Evolutionary conservation across 495 filamentous ascomycete genomes (phyloP), one percentile per base, ranked within the genome.

Genomic region (Lichina pygmaea): DNA sequence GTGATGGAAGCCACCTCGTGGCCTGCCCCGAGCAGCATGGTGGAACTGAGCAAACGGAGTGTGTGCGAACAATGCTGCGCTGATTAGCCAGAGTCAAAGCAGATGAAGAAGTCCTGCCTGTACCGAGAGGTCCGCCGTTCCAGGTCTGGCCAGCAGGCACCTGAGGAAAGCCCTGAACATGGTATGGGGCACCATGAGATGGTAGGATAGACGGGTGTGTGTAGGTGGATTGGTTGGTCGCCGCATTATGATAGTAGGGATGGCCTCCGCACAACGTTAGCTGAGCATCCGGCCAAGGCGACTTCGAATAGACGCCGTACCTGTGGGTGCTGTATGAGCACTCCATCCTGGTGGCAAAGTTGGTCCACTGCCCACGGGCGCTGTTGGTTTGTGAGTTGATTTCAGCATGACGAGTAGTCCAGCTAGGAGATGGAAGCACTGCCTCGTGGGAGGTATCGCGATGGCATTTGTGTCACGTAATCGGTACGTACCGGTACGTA

Each of bases 301-400:
- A 4, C 24, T 24, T 24, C 4, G 4, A 4, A 24, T 24, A 2
- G 2, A 24, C 24, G 24, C 31, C 8, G 44, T 53, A 75, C 75
- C 85, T 47, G 80, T 77, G 12, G 85, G 85, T 47, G 86, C 81
- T 64, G 78, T 84, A 60, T 94, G 85, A 59, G 92, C 81, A 30
- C 81, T 82, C 86, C 86, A 95, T 17, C 81, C 86, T 17, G 73
- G 67, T 7, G 76, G 75, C 4, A 93, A 62, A 13, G 80, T 74
- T 43, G 47, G 38, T 6, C 48, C 32, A 52, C 34, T 53, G 54
- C 33, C 55, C 44, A 38, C 31, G n/a, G 32, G 16, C 38, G 37
- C 9, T 11, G 17, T 45, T 45, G 24, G 10, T 46, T 66, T 68
- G 56, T 77, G 67, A 7, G 75, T 78, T 0, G 73, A 77, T 44